Evolutionary conservation across 352 stramenopile genomes (phyloP).

Genomic region (Lagenidium sp.): DNA sequence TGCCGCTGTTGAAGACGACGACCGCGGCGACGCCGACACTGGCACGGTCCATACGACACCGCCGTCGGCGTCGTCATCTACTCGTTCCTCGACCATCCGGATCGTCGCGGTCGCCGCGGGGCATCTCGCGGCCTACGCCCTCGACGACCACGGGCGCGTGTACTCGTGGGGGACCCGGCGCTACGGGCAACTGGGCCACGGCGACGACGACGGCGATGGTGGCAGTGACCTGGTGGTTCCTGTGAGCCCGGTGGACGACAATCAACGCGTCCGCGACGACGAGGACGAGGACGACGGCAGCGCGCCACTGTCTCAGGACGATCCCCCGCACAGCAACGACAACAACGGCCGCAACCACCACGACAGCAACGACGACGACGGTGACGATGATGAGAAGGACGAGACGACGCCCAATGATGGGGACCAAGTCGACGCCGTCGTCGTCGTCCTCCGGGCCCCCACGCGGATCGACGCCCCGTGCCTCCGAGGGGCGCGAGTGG

Average conservation of each 20-base stretch:
- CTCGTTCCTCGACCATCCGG: no score
- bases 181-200: conserved; percentile 51
- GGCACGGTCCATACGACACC: background rate
- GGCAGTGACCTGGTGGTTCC: no score
- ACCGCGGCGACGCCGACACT: background rate
- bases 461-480: background rate
- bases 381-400: conserved; percentile 11
- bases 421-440: no score
- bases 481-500: conserved; percentile 13
- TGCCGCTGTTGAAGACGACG: background rate
- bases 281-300: background rate
- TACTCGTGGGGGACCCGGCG: conserved; percentile 50
- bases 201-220: conserved; percentile 2
- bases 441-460: conserved; percentile 3
- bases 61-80: background rate
- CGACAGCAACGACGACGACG: background rate
- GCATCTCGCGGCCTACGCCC: conserved; percentile 39
- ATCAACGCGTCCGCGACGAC: background rate
- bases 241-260: background rate
- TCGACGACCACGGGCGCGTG: conserved; percentile 33
- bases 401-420: conserved; percentile 10
- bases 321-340: no score
- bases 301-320: background rate
- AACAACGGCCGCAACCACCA: no score
- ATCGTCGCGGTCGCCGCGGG: conserved; percentile 40